Evolutionary conservation across 1,139 yeast genomes (phyloP).

Genomic region (Scheffersomyces stambukii): DNA sequence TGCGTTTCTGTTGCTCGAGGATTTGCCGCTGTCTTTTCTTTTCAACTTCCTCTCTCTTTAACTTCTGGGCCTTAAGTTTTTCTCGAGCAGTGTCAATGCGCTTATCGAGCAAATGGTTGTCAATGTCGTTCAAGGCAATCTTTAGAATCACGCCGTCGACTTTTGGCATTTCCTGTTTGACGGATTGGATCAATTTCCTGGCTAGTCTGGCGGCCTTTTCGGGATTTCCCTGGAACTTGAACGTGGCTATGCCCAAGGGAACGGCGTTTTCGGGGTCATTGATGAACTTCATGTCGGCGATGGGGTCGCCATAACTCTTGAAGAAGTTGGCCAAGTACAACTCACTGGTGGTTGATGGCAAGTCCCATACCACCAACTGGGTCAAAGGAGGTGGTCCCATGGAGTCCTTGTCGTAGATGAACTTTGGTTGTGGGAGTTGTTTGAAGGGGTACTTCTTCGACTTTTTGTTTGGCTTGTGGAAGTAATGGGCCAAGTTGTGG

Average conservation of each 20-base stretch:
- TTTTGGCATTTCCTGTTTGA: constrained; percentile 26
- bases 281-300: constrained; percentile 51
- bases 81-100: constrained; percentile 32
- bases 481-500: constrained; percentile 24
- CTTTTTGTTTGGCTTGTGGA: constrained; percentile 38
- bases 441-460: constrained; percentile 43
- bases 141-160: constrained; percentile 39
- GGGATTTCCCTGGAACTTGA: constrained; percentile 57
- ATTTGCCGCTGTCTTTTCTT: constrained; percentile 15
- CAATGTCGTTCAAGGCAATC: constrained; percentile 36
- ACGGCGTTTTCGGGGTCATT: constrained; percentile 76
- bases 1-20: constrained; percentile 12
- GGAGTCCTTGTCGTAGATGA: constrained; percentile 63
- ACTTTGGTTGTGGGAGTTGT: constrained; percentile 51
- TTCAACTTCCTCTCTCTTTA: constrained; percentile 20
- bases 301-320: constrained; percentile 55
- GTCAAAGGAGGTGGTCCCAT: constrained; percentile 73
- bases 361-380: constrained; percentile 67
- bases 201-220: constrained; percentile 51
- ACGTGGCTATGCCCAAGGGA: constrained; percentile 70
- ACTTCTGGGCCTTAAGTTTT: constrained; percentile 29
- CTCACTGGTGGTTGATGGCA: constrained; percentile 47
- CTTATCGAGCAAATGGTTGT: constrained; percentile 24
- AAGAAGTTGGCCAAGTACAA: constrained; percentile 49
- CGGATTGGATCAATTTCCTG: constrained; percentile 24